Conservation (phyloP, 192 early-diverging fungal species). For the Obelidium mucronatum region DNA sequence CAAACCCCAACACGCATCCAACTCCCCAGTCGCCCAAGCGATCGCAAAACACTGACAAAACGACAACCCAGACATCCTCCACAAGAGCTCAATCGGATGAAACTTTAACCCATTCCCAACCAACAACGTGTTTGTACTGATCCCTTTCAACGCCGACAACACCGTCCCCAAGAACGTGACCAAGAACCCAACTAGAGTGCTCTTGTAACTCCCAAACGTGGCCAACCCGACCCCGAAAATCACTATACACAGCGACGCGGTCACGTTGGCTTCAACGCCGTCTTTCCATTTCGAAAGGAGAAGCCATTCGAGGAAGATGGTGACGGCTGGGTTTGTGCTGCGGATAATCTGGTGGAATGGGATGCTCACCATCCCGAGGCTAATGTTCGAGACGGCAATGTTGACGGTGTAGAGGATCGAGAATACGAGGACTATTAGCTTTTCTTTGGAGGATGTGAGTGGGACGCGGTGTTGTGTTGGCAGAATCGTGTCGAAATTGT, state of each 20-base stretch:
- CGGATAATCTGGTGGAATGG: conserved; percentile 84
- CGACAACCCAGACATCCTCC: conserved; percentile 80
- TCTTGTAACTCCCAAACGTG: conserved; percentile 84
- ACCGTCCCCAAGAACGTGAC: conserved; percentile 81
- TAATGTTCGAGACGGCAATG: conserved; percentile 83
- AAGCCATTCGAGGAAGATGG: conserved; percentile 69
- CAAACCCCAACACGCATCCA: conserved; percentile 24
- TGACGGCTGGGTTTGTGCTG: conserved; percentile 83
- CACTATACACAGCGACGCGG: conserved; percentile 66
- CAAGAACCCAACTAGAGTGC: conserved; percentile 73
- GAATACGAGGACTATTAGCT: conserved; percentile 75
- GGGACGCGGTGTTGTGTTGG: conserved; percentile 14
- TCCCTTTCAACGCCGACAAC: conserved; percentile 81
- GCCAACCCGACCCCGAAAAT: conserved; percentile 83
- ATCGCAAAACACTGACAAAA: conserved; percentile 75
- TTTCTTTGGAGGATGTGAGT: conserved; percentile 45
- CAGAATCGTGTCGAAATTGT: not conserved
- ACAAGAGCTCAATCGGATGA: conserved; percentile 80
- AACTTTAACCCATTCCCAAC: conserved; percentile 78
- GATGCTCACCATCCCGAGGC: conserved; percentile 72
- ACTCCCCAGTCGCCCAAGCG: conserved; percentile 72
- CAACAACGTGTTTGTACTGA: conserved; percentile 82
- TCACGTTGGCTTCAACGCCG: conserved; percentile 47
- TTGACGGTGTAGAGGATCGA: conserved; percentile 90
- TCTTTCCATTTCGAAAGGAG: conserved; percentile 63